Conservation (phyloP, 2,329 filamentous ascomycete species). For the Alternaria sp. region DNA sequence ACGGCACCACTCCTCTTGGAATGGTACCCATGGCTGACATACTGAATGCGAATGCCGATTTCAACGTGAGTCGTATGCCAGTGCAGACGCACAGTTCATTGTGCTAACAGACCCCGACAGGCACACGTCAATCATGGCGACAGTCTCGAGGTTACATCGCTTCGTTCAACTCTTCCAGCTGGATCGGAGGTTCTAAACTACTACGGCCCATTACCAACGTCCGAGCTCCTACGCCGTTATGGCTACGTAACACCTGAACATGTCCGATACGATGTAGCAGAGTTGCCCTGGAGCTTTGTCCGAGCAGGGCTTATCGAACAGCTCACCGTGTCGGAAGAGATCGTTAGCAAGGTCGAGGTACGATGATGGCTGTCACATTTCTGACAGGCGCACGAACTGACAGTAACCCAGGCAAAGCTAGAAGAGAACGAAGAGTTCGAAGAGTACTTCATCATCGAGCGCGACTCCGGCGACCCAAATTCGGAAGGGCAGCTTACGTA, state of each 20-base stretch:
- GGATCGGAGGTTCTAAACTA: slow-evolving; percentile 32
- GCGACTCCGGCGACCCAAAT: slow-evolving; percentile 29
- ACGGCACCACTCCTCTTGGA: slow-evolving; percentile 27
- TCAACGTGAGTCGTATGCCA: slow-evolving; percentile 19
- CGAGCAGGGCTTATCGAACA: slow-evolving; percentile 8
- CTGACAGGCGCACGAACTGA: neutral
- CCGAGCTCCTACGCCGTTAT: slow-evolving; percentile 29
- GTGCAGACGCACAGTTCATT: neutral
- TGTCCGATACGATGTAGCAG: slow-evolving; percentile 26
- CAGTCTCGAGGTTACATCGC: slow-evolving; percentile 4
- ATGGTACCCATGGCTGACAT: slow-evolving; percentile 37
- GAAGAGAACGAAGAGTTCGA: slow-evolving; percentile 18
- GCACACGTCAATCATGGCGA: slow-evolving; percentile 34
- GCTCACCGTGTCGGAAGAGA: slow-evolving; percentile 7
- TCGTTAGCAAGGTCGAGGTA: slow-evolving; percentile 8
- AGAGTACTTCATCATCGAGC: slow-evolving; percentile 29
- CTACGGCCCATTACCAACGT: slow-evolving; percentile 30
- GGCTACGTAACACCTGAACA: slow-evolving; percentile 31
- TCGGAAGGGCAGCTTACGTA: slow-evolving; percentile 23
- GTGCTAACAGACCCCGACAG: slow-evolving; percentile 5
- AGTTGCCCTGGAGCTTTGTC: slow-evolving; percentile 23
- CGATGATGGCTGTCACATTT: rapidly evolving
- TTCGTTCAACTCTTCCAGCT: neutral
- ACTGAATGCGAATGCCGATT: slow-evolving; percentile 31
- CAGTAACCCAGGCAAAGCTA: neutral